Conservation (phyloP, 495 filamentous ascomycete genomes). For the Lasiosphaeria miniovina region DNA sequence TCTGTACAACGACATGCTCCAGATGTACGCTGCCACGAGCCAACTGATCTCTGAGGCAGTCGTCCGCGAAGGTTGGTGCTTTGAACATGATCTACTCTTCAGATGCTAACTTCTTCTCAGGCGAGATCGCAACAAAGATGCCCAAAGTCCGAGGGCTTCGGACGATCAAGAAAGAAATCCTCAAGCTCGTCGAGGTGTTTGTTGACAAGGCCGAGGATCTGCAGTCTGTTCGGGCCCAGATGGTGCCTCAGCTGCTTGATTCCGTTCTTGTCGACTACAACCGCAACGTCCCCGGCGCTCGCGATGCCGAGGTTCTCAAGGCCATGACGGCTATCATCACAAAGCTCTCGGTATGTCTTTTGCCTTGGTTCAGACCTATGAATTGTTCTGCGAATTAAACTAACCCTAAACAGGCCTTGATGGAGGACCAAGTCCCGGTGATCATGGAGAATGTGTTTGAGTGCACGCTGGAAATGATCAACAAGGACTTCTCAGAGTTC, state of each 20-base stretch:
- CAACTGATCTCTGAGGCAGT: conserved; percentile 92
- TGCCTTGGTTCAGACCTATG: not conserved
- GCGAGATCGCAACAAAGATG: conserved; percentile 93
- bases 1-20: conserved; percentile 97
- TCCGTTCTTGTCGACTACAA: conserved; percentile 95
- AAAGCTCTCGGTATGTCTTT: conserved; percentile 81
- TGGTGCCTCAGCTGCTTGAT: conserved; percentile 95
- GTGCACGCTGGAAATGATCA: conserved; percentile 99
- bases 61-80: conserved; percentile 69
- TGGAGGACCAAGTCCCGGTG: conserved; percentile 95
- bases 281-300: conserved; percentile 91
- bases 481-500: conserved; percentile 99
- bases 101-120: conserved; percentile 40
- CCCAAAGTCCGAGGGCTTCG: conserved; percentile 90
- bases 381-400: not conserved
- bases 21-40: conserved; percentile 97
- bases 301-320: conserved; percentile 94
- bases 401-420: conserved; percentile 56
- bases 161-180: conserved; percentile 98
- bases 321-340: conserved; percentile 97
- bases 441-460: conserved; percentile 99
- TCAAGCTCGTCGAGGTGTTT: conserved; percentile 96
- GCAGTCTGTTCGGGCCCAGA: conserved; percentile 85
- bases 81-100: conserved; percentile 16
- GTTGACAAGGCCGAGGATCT: conserved; percentile 96